phyloP scores from a whole-genome alignment of 306 rosid species.

The Casuarina cunninghamiana region DNA sequence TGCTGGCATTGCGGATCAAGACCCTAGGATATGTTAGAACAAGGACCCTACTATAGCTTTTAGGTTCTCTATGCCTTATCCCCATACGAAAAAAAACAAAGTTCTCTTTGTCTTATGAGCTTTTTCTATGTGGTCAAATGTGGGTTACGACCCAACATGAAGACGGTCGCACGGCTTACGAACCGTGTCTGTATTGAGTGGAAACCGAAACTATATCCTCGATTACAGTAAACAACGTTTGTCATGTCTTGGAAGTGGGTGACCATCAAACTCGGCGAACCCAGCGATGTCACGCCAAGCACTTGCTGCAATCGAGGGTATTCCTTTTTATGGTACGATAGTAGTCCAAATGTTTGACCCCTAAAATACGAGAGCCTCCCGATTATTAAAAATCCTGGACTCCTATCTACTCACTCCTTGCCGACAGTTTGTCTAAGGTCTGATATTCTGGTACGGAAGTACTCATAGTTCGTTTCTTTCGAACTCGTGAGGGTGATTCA shows the following conservation, averaged over 20 bases:
- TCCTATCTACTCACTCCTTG: too few relatives aligned
- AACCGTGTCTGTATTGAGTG: constrained; percentile 20
- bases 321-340: neutral
- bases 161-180: constrained; percentile 18
- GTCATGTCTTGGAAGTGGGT: constrained; percentile 1
- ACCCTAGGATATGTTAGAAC: constrained; percentile 37
- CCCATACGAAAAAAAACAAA: neutral
- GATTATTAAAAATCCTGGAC: too few relatives aligned
- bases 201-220: constrained; percentile 23
- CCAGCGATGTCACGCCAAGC: constrained; percentile 8
- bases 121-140: constrained; percentile 20
- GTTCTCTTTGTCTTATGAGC: constrained; percentile 6
- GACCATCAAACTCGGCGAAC: constrained; percentile 5
- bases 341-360: too few relatives aligned
- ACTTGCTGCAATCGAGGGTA: constrained; percentile 7
- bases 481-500: too few relatives aligned
- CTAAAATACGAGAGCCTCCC: too few relatives aligned
- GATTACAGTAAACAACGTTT: constrained; percentile 30
- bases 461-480: too few relatives aligned
- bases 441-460: too few relatives aligned
- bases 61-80: constrained; percentile 10
- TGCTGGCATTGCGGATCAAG: constrained; percentile 45
- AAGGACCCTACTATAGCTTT: constrained; percentile 10
- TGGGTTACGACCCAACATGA: constrained; percentile 26
- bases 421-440: too few relatives aligned